Percentiles rank a stretch among this genome's conserved stretches.
These are phyloP conservation scores for Curvularia hawaiiensis DNA, from an alignment of 2,329 filamentous ascomycete species.

Conservation along the genomic window DNA sequence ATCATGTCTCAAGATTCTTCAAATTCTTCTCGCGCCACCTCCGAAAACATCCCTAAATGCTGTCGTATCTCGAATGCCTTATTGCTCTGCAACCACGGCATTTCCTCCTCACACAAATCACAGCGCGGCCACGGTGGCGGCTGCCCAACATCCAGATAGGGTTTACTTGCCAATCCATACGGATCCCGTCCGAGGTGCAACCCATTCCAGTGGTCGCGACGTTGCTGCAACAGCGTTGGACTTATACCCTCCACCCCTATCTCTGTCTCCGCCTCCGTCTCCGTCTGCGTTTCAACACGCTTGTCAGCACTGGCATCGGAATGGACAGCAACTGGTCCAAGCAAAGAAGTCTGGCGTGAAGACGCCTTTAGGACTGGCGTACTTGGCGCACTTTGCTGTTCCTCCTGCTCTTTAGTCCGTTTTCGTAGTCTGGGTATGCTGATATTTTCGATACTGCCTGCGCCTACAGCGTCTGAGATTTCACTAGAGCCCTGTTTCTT, in stretches of 20 bases:
- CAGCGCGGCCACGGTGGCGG: not conserved
- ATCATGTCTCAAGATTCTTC: not conserved
- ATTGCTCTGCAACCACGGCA: not conserved
- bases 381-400: not conserved
- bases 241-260: not conserved
- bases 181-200: slow-evolving; percentile 1
- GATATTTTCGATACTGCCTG: not conserved
- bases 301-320: not conserved
- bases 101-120: not conserved
- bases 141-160: not conserved
- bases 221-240: not conserved
- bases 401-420: not conserved
- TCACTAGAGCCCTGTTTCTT: too few relatives aligned
- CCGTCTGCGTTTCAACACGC: not conserved
- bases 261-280: not conserved
- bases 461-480: too few relatives aligned
- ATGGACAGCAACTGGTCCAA: not conserved
- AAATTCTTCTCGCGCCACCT: not conserved
- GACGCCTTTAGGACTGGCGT: not conserved
- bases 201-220: not conserved
- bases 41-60: not conserved
- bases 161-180: not conserved
- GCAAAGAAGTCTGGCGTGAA: not conserved
- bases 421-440: not conserved
- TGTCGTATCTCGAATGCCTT: not conserved